Evolutionary conservation across 176 grass and related monocot genomes (phyloP).

Genomic region (Aegilops sharonensis): DNA sequence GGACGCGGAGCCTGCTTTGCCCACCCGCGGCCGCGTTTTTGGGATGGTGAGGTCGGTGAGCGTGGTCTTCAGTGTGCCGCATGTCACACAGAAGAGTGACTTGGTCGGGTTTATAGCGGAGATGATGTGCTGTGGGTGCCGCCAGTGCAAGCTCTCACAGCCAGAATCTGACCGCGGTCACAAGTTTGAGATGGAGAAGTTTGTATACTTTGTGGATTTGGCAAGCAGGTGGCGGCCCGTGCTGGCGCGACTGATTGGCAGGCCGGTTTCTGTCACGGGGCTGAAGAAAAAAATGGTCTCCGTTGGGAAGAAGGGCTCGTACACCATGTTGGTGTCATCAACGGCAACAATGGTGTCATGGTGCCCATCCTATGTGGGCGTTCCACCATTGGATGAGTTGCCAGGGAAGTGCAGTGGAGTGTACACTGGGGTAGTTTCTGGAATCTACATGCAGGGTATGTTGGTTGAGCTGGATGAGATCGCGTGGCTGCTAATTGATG

Average conservation of each 20-base stretch:
- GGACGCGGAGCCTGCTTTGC: neutral
- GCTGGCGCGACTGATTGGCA: constrained; percentile 54
- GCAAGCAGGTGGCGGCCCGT: constrained; percentile 47
- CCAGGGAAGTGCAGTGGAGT: constrained; percentile 26
- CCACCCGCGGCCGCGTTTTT: constrained; percentile 22
- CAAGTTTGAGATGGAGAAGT: constrained; percentile 57
- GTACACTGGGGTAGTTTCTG: constrained; percentile 61
- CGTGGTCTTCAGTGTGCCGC: constrained; percentile 60
- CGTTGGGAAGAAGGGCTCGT: constrained; percentile 56
- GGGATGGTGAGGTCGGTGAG: constrained; percentile 72
- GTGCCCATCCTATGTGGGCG: constrained; percentile 20
- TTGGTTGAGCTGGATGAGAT: constrained; percentile 68
- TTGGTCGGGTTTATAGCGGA: constrained; percentile 75
- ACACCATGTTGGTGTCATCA: constrained; percentile 58
- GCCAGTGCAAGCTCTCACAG: constrained; percentile 26
- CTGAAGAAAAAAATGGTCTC: constrained; percentile 69
- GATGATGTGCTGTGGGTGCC: constrained; percentile 66
- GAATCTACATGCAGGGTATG: constrained; percentile 63
- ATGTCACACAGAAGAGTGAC: constrained; percentile 19
- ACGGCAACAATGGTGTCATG: constrained; percentile 45
- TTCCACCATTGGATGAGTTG: neutral
- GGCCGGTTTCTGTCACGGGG: constrained; percentile 41
- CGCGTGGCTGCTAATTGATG: constrained; percentile 64
- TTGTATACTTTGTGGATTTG: constrained; percentile 69
- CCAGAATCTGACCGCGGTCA: constrained; percentile 28